A percentile compares a stretch with the other conserved stretches of the same genome.
These are phyloP conservation scores for Acanthamoeba lenticulata DNA, from an alignment of 208 protist species.

Conservation along the genomic window DNA sequence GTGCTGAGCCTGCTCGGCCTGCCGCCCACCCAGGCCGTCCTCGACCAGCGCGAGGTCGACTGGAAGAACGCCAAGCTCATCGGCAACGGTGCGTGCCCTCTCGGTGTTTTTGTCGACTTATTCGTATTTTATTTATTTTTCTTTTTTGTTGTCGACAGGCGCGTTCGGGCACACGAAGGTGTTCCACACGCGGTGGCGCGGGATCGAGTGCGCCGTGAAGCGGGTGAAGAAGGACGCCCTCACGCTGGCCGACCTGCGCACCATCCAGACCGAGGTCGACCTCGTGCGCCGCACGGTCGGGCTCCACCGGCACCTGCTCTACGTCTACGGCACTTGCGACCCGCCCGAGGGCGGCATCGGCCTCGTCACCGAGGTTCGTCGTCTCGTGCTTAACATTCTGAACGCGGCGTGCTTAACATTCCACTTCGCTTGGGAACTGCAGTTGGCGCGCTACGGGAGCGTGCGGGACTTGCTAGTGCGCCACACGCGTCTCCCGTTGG, in stretches of 20 bases:
- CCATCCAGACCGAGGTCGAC: not conserved
- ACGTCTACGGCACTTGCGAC: not conserved
- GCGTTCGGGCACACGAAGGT: conserved; percentile 26
- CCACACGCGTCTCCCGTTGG: not conserved
- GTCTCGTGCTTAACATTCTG: not conserved
- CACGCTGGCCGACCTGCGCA: not conserved
- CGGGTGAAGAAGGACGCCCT: conserved; percentile 36
- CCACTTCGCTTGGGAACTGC: not conserved
- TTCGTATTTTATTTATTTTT: not conserved
- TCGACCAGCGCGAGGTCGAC: not conserved
- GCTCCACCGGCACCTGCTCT: not conserved
- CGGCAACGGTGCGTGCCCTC: not conserved
- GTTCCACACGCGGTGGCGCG: conserved; percentile 22
- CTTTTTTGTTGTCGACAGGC: not conserved
- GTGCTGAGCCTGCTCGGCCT: not conserved
- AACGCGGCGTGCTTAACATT: not conserved
- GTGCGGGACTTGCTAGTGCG: not conserved
- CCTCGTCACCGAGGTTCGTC: not conserved
- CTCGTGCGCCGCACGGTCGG: not conserved
- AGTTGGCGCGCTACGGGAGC: conserved; percentile 3
- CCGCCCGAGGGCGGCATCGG: not conserved
- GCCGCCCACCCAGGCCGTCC: not conserved
- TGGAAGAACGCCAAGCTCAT: conserved; percentile 41
- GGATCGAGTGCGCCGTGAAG: conserved; percentile 19
- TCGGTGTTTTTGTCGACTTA: not conserved